Percentiles rank a stretch among this genome's conserved stretches.
Conservation (phyloP, 2,329 filamentous ascomycete genomes). For the Fusarium denticulatum region DNA sequence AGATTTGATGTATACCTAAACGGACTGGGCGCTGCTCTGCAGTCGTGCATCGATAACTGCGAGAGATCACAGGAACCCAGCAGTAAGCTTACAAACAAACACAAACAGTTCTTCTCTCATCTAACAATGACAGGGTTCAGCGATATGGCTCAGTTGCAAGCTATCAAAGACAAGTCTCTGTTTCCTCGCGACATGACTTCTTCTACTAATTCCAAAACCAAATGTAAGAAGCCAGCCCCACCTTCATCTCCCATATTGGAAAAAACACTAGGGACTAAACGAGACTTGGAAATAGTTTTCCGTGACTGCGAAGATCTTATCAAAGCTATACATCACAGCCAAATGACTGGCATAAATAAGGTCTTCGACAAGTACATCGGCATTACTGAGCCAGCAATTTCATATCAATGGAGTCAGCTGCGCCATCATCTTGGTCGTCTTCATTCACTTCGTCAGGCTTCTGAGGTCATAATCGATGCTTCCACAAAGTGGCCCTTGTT, state of each 20-base stretch:
- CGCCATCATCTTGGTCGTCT: slow-evolving; percentile 6
- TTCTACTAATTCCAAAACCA: background rate
- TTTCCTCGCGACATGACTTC: slow-evolving; percentile 6
- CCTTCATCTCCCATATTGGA: background rate
- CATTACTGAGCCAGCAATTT: background rate
- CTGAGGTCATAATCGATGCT: background rate
- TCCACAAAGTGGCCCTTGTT: background rate
- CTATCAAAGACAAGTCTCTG: background rate
- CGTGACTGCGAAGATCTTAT: slow-evolving; percentile 7
- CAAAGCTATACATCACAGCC: background rate
- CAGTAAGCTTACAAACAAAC: background rate
- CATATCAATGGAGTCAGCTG: slow-evolving; percentile 3
- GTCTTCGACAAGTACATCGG: background rate
- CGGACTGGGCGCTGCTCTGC: background rate
- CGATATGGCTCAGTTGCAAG: background rate
- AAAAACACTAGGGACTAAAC: background rate
- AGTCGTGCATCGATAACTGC: background rate
- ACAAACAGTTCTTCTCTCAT: background rate
- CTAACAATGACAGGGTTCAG: background rate
- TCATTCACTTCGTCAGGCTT: slow-evolving; percentile 5
- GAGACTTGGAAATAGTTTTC: background rate
- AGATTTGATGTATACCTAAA: background rate
- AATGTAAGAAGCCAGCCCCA: background rate
- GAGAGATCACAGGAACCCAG: background rate
- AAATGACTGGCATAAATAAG: background rate